Conservation (phyloP, 352 stramenopile genomes). For the Thraustochytrium sp. region DNA sequence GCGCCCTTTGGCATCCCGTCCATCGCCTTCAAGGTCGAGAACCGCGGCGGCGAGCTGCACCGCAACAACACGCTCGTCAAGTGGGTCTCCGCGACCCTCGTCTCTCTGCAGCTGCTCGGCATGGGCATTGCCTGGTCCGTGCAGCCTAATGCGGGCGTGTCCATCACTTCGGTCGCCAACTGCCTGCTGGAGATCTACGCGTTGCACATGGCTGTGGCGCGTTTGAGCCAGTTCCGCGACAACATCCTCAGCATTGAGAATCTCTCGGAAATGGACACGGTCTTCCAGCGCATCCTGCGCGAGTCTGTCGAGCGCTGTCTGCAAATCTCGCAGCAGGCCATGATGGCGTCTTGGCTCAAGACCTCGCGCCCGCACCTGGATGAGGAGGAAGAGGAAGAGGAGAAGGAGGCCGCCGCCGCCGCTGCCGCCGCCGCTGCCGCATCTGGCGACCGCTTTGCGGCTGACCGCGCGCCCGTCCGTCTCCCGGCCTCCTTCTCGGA, state of each 20-base stretch:
- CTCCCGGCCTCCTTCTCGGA: neutral
- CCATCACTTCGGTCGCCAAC: neutral
- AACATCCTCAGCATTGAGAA: slow-evolving; percentile 5
- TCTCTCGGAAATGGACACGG: neutral
- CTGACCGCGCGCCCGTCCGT: neutral
- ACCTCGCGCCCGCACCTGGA: neutral
- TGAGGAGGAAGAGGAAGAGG: neutral
- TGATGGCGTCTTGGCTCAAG: slow-evolving; percentile 9
- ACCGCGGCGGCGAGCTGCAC: slow-evolving; percentile 16
- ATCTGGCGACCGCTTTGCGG: neutral
- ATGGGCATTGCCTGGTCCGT: neutral
- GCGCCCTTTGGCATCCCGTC: neutral
- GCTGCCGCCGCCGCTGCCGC: too few relatives aligned
- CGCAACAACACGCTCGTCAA: neutral
- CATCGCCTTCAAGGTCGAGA: slow-evolving; percentile 37
- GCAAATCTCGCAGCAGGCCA: slow-evolving; percentile 37
- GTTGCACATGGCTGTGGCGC: slow-evolving; percentile 1
- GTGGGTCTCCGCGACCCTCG: neutral
- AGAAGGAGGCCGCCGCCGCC: too few relatives aligned
- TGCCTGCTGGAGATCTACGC: neutral
- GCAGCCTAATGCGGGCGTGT: slow-evolving; percentile 4
- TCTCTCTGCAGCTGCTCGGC: neutral
- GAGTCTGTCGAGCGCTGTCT: slow-evolving; percentile 38
- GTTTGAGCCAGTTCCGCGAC: neutral
- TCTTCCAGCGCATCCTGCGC: slow-evolving; percentile 21